Conservation (phyloP, 2,329 filamentous ascomycete species). For the Colletotrichum sp. region DNA sequence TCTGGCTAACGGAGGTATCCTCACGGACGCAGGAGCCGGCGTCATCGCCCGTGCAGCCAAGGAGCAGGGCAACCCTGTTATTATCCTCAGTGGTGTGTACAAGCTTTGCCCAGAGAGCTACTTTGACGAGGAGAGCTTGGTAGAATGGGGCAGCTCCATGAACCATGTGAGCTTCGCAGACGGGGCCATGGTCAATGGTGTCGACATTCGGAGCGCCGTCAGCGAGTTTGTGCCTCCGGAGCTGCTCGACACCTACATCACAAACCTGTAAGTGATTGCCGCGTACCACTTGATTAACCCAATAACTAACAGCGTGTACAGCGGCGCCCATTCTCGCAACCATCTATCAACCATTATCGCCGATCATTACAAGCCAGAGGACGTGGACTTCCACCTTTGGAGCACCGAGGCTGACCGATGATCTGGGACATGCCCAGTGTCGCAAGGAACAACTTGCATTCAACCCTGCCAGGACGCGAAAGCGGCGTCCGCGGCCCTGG, state of each 20-base stretch:
- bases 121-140: conserved; percentile 79
- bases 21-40: conserved; percentile 83
- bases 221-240: conserved; percentile 84
- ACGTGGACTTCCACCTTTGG: conserved; percentile 65
- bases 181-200: conserved; percentile 76
- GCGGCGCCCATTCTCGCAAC: conserved; percentile 71
- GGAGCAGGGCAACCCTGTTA: conserved; percentile 81
- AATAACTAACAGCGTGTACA: conserved; percentile 30
- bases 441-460: conserved; percentile 10
- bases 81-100: conserved; percentile 90
- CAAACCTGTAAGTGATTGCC: conserved; percentile 63
- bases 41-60: conserved; percentile 86
- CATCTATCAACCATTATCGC: conserved; percentile 76
- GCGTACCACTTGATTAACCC: neutral
- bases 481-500: neutral
- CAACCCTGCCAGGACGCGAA: conserved; percentile 13
- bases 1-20: conserved; percentile 84
- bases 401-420: conserved; percentile 35
- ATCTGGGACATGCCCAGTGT: neutral
- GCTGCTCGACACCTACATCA: conserved; percentile 81
- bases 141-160: conserved; percentile 85
- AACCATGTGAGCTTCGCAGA: conserved; percentile 80
- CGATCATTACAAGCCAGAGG: conserved; percentile 78
- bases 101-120: conserved; percentile 91
- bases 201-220: conserved; percentile 79